phyloP scores from a whole-genome alignment of 2,329 filamentous ascomycete species.

The Sordariomycetes sp. region DNA sequence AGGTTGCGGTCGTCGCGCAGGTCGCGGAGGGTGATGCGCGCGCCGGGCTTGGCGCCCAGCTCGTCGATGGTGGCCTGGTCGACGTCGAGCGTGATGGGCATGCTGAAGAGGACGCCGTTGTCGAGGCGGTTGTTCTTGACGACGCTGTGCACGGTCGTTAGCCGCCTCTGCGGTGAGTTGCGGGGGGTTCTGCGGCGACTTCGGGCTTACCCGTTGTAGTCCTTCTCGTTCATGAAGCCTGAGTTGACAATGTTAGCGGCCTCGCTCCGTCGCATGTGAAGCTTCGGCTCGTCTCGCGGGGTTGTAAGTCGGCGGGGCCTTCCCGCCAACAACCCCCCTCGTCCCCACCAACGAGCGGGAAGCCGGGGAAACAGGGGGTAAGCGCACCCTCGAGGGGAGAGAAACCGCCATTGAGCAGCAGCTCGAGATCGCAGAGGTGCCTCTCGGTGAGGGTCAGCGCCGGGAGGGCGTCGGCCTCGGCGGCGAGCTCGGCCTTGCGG shows the following conservation, averaged over 20 bases:
- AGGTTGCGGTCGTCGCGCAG: constrained; percentile 93
- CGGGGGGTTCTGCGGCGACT: constrained; percentile 7
- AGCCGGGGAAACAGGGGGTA: background rate
- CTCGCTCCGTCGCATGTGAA: background rate
- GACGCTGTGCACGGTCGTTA: constrained; percentile 44
- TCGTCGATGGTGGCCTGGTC: constrained; percentile 62
- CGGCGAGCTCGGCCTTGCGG: constrained; percentile 63
- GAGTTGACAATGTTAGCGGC: constrained; percentile 1
- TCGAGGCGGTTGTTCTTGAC: constrained; percentile 78
- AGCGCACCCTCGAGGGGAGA: constrained; percentile 79
- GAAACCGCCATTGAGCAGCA: constrained; percentile 96
- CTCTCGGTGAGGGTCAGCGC: constrained; percentile 79
- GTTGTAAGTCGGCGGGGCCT: background rate
- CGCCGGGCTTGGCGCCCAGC: constrained; percentile 63
- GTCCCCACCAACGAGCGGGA: background rate
- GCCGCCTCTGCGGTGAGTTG: background rate
- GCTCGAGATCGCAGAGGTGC: constrained; percentile 93
- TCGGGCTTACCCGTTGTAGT: constrained; percentile 71
- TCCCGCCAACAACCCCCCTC: background rate
- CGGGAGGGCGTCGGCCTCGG: constrained; percentile 77
- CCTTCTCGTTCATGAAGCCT: constrained; percentile 96
- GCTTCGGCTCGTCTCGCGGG: background rate
- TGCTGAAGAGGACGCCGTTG: constrained; percentile 84
- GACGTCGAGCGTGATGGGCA: constrained; percentile 91
- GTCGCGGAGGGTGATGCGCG: constrained; percentile 79